These are phyloP conservation scores for Fraxinus anomala DNA, from an alignment of 257 asterid species.

Conservation along the genomic window DNA sequence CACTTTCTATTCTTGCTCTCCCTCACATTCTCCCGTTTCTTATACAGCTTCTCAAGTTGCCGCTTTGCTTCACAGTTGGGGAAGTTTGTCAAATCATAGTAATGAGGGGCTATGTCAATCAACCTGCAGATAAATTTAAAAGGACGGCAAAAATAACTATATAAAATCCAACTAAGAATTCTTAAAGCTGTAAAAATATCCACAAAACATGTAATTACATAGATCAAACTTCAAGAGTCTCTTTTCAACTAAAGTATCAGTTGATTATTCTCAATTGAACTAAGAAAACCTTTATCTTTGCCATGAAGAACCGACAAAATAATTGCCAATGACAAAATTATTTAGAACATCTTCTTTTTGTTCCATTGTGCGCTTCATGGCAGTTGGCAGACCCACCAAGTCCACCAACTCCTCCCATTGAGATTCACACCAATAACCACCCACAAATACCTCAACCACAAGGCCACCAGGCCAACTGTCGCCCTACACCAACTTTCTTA, in stretches of 20 bases:
- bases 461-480: background rate
- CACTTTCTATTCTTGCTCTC: constrained; percentile 63
- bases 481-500: background rate
- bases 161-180: background rate
- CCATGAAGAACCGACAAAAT: background rate
- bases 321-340: background rate
- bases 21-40: constrained; percentile 65
- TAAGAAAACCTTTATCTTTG: background rate
- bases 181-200: background rate
- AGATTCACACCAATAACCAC: background rate
- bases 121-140: constrained; percentile 49
- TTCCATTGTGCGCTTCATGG: background rate
- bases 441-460: background rate
- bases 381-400: background rate
- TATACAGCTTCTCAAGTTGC: constrained; percentile 69
- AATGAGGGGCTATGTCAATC: constrained; percentile 90
- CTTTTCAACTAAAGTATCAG: background rate
- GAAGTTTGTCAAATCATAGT: constrained; percentile 78
- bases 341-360: background rate
- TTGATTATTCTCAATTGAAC: background rate
- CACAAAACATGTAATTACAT: background rate
- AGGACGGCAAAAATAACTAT: background rate
- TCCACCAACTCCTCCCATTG: background rate
- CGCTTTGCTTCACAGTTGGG: constrained; percentile 94
- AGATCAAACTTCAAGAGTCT: background rate